phyloP scores from a whole-genome alignment of 2,329 filamentous ascomycete species.

The Zymoseptoria pseudotritici region DNA sequence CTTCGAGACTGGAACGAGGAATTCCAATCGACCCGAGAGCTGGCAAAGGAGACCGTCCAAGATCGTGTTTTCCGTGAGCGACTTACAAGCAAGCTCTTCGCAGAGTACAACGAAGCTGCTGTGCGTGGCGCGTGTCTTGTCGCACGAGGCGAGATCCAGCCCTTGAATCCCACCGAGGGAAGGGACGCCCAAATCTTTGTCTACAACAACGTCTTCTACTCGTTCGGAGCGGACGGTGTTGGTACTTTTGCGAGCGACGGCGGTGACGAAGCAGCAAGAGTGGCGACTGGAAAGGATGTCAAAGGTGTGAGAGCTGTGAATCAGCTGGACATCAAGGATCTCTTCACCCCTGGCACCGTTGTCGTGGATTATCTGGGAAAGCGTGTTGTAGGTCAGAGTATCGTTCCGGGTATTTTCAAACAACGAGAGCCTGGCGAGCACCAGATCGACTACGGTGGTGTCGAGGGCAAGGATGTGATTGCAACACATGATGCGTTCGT shows the following conservation, averaged over 20 bases:
- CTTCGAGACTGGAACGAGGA: conserved; percentile 98
- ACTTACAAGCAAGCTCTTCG: conserved; percentile 89
- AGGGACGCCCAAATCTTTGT: conserved; percentile 96
- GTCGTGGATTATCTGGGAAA: conserved; percentile 96
- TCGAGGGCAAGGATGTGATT: conserved; percentile 93
- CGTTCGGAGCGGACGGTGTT: conserved; percentile 93
- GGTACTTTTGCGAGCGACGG: conserved; percentile 95
- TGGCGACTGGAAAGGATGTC: conserved; percentile 95
- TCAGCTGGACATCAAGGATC: conserved; percentile 87
- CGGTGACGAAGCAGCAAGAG: conserved; percentile 89
- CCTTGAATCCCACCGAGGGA: conserved; percentile 88
- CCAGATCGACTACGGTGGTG: conserved; percentile 97
- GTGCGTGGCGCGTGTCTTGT: conserved; percentile 87
- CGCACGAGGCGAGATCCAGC: conserved; percentile 82
- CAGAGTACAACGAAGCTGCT: conserved; percentile 94
- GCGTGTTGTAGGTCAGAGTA: conserved; percentile 93
- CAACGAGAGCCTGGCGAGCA: conserved; percentile 95
- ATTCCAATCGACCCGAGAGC: conserved; percentile 90
- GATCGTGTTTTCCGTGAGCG: conserved; percentile 94
- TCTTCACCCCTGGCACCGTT: conserved; percentile 93
- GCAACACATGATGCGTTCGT: conserved; percentile 83
- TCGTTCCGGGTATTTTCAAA: conserved; percentile 98
- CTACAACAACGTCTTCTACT: conserved; percentile 99
- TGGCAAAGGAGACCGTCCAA: conserved; percentile 88
- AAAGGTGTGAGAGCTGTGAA: conserved; percentile 91